Evolutionary conservation across 1,284 basidiomycete genomes (phyloP).

Genomic region (Puccinia sorghi): DNA sequence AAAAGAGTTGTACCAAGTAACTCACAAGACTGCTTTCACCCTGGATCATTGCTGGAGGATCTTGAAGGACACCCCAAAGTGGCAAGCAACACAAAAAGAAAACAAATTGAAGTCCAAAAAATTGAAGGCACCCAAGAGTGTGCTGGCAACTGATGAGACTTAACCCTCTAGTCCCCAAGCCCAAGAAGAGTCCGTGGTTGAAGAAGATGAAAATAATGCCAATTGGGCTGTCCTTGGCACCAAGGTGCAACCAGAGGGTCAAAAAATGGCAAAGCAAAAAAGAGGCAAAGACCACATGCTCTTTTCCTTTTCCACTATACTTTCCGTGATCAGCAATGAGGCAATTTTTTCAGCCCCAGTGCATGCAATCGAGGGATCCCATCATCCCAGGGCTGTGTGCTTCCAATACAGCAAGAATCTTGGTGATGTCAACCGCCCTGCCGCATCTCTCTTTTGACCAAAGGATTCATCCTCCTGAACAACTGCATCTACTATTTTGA

Average conservation of each 20-base stretch:
- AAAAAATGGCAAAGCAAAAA: background rate
- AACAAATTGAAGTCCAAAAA: background rate
- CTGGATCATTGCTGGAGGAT: background rate
- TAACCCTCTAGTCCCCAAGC: background rate
- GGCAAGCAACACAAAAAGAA: background rate
- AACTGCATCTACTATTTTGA: too few relatives aligned
- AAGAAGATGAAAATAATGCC: background rate
- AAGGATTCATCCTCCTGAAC: too few relatives aligned
- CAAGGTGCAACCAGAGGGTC: background rate
- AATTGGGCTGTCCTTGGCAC: background rate
- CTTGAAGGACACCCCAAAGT: slow-evolving; percentile 9
- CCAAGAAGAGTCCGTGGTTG: background rate
- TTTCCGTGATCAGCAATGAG: too few relatives aligned
- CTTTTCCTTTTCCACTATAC: too few relatives aligned
- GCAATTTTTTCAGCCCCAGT: too few relatives aligned
- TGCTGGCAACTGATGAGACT: background rate
- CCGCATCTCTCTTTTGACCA: too few relatives aligned
- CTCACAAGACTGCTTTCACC: background rate
- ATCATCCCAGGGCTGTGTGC: too few relatives aligned
- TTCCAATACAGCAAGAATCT: too few relatives aligned
- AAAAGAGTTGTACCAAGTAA: background rate
- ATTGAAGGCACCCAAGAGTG: background rate
- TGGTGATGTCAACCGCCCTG: too few relatives aligned
- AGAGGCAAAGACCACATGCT: background rate
- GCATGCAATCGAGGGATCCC: too few relatives aligned